Conservation (phyloP, 768 basidiomycete genomes). For the Udeniomyces megalosporus region DNA sequence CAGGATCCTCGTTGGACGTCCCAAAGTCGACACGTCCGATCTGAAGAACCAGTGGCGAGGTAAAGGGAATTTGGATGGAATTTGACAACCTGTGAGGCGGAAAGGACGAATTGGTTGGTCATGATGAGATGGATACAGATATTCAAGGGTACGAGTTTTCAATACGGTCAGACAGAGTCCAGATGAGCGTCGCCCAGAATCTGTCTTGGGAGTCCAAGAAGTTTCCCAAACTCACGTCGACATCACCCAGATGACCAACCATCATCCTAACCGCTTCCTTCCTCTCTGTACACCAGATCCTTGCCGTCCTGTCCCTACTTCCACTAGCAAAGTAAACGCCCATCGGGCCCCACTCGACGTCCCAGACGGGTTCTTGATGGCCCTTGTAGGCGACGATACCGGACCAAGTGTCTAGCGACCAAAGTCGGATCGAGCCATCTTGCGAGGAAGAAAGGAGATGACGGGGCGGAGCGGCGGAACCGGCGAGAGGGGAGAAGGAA, state of each 20-base stretch:
- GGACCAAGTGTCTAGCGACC: slow-evolving; percentile 89
- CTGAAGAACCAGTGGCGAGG: slow-evolving; percentile 88
- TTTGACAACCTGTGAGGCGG: slow-evolving; percentile 70
- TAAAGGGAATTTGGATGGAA: slow-evolving; percentile 98
- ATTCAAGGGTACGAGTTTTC: no score
- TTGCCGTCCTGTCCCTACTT: slow-evolving; percentile 81
- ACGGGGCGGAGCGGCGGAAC: slow-evolving; percentile 68
- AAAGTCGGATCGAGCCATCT: slow-evolving; percentile 75
- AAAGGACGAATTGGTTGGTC: neutral
- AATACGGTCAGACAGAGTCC: neutral
- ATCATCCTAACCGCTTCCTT: slow-evolving; percentile 74
- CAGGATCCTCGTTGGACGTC: slow-evolving; percentile 92
- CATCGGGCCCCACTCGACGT: slow-evolving; percentile 95
- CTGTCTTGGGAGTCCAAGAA: no score
- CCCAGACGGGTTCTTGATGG: slow-evolving; percentile 96
- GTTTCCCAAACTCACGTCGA: slow-evolving; percentile 72
- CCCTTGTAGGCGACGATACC: slow-evolving; percentile 89
- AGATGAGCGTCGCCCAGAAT: neutral
- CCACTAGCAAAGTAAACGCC: slow-evolving; percentile 97
- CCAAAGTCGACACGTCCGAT: slow-evolving; percentile 92
- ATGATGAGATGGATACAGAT: neutral
- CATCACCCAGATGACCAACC: slow-evolving; percentile 89
- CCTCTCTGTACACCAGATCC: slow-evolving; percentile 91
- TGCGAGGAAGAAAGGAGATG: slow-evolving; percentile 83
- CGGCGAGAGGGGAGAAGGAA: slow-evolving; percentile 78